phyloP scores from a whole-genome alignment of 2,329 filamentous ascomycete genomes.

The Fusarium nodosum region DNA sequence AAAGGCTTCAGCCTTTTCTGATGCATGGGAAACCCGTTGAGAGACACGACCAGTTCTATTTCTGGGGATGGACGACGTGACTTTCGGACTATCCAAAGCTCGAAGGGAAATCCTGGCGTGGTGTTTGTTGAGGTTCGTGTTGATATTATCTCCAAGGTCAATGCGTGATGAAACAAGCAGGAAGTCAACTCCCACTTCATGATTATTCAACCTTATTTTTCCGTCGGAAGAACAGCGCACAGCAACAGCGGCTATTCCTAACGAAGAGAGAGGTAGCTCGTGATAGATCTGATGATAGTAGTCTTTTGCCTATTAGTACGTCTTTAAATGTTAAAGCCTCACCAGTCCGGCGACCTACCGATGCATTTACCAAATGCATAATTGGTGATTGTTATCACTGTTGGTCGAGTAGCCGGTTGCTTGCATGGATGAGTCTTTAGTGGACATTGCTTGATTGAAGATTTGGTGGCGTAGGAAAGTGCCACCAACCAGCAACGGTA shows the following conservation, averaged over 20 bases:
- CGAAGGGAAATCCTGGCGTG: conserved; percentile 15
- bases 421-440: conserved; percentile 19
- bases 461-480: conserved; percentile 14
- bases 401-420: not conserved
- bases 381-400: not conserved
- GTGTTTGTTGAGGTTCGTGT: conserved; percentile 21
- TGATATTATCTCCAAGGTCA: conserved; percentile 7
- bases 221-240: not conserved
- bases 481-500: not conserved
- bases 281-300: not conserved
- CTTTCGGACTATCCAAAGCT: conserved; percentile 15
- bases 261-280: not conserved
- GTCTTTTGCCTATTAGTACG: not conserved
- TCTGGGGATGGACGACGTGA: conserved; percentile 23
- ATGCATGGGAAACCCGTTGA: conserved; percentile 33
- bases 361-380: not conserved
- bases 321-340: not conserved
- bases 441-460: conserved; percentile 31
- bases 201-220: conserved; percentile 4
- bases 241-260: not conserved
- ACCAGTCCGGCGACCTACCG: not conserved
- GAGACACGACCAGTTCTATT: conserved; percentile 36
- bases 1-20: conserved; percentile 12
- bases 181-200: not conserved
- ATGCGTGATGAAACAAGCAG: conserved; percentile 1